These are phyloP conservation scores for Camillea tinctor DNA, from an alignment of 2,329 filamentous ascomycete genomes.

Conservation along the genomic window DNA sequence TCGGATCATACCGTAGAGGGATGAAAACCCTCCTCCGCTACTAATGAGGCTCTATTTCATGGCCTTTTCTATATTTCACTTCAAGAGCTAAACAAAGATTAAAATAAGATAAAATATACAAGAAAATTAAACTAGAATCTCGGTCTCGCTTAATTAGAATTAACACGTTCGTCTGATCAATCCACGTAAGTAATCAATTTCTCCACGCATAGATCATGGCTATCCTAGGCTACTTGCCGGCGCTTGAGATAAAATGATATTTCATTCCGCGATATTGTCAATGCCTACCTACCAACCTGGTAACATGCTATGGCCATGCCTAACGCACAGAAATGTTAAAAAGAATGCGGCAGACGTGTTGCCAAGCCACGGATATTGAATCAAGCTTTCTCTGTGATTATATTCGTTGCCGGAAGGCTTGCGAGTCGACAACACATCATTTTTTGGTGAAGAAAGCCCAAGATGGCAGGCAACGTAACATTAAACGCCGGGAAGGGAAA, in stretches of 20 bases:
- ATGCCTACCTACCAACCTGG: no score
- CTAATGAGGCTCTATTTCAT: constrained; percentile 2
- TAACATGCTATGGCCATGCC: no score
- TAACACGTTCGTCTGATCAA: not conserved
- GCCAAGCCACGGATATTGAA: not conserved
- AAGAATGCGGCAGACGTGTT: not conserved
- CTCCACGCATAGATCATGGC: not conserved
- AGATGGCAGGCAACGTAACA: constrained; percentile 21
- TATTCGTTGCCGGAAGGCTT: not conserved
- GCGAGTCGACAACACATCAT: not conserved
- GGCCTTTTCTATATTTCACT: not conserved
- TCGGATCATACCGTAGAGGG: constrained; percentile 20
- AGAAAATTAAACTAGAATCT: not conserved
- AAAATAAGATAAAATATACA: no score
- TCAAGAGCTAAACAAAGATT: not conserved
- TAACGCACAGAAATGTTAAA: not conserved
- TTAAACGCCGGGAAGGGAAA: constrained; percentile 14
- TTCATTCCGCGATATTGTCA: not conserved
- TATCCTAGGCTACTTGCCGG: not conserved
- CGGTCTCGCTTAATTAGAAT: not conserved
- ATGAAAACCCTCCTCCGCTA: constrained; percentile 1
- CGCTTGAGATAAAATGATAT: not conserved
- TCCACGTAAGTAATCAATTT: not conserved
- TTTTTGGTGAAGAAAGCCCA: not conserved
- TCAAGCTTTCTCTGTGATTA: not conserved